A percentile compares a stretch with the other conserved stretches of the same genome.
These are phyloP conservation scores for Tuber microsphaerosporum DNA, from an alignment of 495 filamentous ascomycete species.

Conservation along the genomic window DNA sequence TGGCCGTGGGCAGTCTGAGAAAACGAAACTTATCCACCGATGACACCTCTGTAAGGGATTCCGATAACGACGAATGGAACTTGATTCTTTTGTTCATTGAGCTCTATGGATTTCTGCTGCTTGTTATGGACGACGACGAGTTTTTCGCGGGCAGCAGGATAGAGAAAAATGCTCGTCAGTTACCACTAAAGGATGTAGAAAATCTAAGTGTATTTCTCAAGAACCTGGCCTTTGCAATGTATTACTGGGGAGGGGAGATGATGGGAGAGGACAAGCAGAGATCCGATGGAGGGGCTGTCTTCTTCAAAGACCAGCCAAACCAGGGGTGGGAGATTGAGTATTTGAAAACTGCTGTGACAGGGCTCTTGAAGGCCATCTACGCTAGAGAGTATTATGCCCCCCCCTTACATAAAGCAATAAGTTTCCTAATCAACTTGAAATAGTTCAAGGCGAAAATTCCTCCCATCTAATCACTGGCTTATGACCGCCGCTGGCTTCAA, in stretches of 20 bases:
- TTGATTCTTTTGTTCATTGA: conserved; percentile 87
- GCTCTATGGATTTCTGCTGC: conserved; percentile 82
- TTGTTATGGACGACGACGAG: conserved; percentile 89
- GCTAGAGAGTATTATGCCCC: conserved; percentile 63
- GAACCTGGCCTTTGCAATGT: conserved; percentile 82
- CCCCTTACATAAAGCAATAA: neutral
- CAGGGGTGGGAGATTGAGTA: conserved; percentile 69
- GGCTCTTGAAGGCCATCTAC: conserved; percentile 81
- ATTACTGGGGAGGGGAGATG: conserved; percentile 71
- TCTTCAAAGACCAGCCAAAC: conserved; percentile 45
- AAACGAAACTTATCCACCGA: conserved; percentile 27
- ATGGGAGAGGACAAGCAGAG: conserved; percentile 50
- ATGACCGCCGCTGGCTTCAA: conserved; percentile 79
- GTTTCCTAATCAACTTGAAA: conserved; percentile 14
- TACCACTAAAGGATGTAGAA: conserved; percentile 64
- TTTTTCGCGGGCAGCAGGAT: conserved; percentile 51
- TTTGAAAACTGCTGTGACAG: conserved; percentile 71
- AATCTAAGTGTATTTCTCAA: conserved; percentile 79
- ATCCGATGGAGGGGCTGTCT: conserved; percentile 44
- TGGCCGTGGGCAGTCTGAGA: conserved; percentile 55
- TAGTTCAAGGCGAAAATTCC: conserved; percentile 73
- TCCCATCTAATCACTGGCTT: conserved; percentile 79
- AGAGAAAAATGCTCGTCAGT: conserved; percentile 35
- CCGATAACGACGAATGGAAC: conserved; percentile 69
- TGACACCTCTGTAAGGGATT: conserved; percentile 17